These are phyloP conservation scores for Spiraea crenata DNA, from an alignment of 331 rosid genomes.

Conservation along the genomic window DNA sequence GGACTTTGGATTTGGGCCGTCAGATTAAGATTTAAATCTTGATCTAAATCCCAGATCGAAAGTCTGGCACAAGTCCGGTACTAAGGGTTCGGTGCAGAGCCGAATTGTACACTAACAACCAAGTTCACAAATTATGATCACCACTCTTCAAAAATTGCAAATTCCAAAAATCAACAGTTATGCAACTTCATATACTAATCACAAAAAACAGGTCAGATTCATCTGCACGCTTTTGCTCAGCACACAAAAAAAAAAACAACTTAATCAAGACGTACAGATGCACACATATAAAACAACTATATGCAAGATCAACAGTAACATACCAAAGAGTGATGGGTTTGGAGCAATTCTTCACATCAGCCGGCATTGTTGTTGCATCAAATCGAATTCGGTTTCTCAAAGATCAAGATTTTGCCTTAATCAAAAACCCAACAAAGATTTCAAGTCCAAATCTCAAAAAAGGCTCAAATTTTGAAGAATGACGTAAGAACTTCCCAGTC, in stretches of 20 bases:
- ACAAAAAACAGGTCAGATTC: neutral
- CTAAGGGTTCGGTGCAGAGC: no score
- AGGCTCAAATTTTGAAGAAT: neutral
- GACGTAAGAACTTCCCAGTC: neutral
- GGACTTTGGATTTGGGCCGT: no score
- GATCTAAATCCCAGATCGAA: no score
- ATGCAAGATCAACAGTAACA: neutral
- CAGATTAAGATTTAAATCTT: no score
- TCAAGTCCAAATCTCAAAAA: neutral
- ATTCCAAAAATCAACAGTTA: neutral
- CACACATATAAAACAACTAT: neutral
- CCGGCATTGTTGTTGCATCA: conserved; percentile 2
- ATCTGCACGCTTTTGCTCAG: no score
- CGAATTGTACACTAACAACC: no score
- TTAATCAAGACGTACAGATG: neutral
- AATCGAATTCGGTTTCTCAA: neutral
- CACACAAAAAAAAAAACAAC: neutral
- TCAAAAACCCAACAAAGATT: neutral
- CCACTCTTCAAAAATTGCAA: neutral
- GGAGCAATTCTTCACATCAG: conserved; percentile 12
- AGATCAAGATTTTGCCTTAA: neutral
- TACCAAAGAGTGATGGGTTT: conserved; percentile 19
- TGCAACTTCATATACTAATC: neutral
- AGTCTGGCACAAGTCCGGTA: no score
- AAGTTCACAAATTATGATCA: neutral